These are phyloP conservation scores for Aegilops longissima DNA, from an alignment of 176 grass and related monocot species.

Conservation along the genomic window DNA sequence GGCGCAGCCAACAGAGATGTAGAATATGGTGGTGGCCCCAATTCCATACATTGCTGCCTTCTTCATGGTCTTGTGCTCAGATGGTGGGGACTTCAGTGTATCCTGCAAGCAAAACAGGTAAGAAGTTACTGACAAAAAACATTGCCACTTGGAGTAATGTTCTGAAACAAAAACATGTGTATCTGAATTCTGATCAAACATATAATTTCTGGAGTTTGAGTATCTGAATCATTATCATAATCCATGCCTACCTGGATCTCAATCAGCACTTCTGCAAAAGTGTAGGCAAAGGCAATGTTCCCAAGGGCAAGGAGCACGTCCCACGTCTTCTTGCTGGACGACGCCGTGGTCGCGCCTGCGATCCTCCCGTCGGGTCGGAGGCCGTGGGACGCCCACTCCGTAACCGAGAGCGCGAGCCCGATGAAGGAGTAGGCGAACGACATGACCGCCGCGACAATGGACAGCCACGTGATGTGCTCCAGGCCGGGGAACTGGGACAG, in stretches of 20 bases:
- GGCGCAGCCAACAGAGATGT: conserved; percentile 68
- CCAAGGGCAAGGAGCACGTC: conserved; percentile 74
- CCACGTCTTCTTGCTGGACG: conserved; percentile 55
- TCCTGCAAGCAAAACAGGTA: conserved; percentile 33
- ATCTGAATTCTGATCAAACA: not conserved
- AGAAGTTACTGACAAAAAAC: not conserved
- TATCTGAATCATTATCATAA: not conserved
- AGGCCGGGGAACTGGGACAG: conserved; percentile 84
- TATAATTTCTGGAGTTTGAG: no score
- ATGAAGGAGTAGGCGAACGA: conserved; percentile 88
- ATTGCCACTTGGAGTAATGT: not conserved
- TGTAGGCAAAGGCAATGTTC: conserved; percentile 92
- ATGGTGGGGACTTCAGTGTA: conserved; percentile 66
- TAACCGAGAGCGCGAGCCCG: conserved; percentile 55
- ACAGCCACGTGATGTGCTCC: conserved; percentile 79
- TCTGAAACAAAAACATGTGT: not conserved
- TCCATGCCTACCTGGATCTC: conserved; percentile 68
- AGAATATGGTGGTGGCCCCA: conserved; percentile 68
- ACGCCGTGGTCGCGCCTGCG: conserved; percentile 18
- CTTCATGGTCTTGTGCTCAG: conserved; percentile 81
- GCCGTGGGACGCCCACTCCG: conserved; percentile 44
- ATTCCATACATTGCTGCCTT: conserved; percentile 74
- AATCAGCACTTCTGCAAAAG: conserved; percentile 82
- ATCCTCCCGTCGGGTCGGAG: conserved; percentile 35
- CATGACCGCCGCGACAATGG: conserved; percentile 72